phyloP scores from a whole-genome alignment of 805 yeast species.

The Cyberlindnera amylophila region DNA sequence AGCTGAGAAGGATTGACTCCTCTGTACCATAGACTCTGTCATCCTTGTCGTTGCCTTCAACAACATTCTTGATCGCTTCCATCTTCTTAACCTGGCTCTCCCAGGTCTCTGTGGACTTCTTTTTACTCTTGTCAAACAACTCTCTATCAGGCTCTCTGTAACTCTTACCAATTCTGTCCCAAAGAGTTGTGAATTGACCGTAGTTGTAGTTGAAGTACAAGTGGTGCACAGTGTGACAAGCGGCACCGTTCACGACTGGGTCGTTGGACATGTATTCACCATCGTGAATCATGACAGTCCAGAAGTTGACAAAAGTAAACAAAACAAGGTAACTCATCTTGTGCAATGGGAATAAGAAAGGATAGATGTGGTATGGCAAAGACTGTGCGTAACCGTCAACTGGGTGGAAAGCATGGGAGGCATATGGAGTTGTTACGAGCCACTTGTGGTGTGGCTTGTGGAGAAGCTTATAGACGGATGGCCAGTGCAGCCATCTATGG shows the following conservation, averaged over 20 bases:
- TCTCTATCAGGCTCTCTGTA: slow-evolving; percentile 90
- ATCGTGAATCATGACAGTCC: slow-evolving; percentile 99
- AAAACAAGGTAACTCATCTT: slow-evolving; percentile 76
- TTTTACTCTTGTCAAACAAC: slow-evolving; percentile 62
- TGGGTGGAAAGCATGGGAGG: slow-evolving; percentile 98
- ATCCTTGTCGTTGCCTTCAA: slow-evolving; percentile 76
- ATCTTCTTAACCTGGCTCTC: slow-evolving; percentile 63
- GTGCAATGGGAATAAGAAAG: slow-evolving; percentile 88
- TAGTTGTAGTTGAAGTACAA: slow-evolving; percentile 96
- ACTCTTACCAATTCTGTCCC: slow-evolving; percentile 95
- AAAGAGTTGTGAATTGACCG: slow-evolving; percentile 95
- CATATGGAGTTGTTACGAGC: slow-evolving; percentile 98
- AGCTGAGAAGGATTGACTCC: slow-evolving; percentile 26
- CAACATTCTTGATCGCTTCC: slow-evolving; percentile 72
- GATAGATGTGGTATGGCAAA: slow-evolving; percentile 88
- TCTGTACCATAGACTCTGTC: slow-evolving; percentile 68
- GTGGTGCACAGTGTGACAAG: slow-evolving; percentile 97
- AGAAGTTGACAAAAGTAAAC: slow-evolving; percentile 89
- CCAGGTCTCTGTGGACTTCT: slow-evolving; percentile 61
- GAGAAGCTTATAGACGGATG: slow-evolving; percentile 72
- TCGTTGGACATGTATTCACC: slow-evolving; percentile 93
- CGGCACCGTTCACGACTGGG: slow-evolving; percentile 94
- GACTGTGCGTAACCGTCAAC: slow-evolving; percentile 94
- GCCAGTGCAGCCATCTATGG: slow-evolving; percentile 94
- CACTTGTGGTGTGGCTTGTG: slow-evolving; percentile 99